These are phyloP conservation scores for Calophaca sinica DNA, from an alignment of 306 rosid genomes.

Conservation along the genomic window DNA sequence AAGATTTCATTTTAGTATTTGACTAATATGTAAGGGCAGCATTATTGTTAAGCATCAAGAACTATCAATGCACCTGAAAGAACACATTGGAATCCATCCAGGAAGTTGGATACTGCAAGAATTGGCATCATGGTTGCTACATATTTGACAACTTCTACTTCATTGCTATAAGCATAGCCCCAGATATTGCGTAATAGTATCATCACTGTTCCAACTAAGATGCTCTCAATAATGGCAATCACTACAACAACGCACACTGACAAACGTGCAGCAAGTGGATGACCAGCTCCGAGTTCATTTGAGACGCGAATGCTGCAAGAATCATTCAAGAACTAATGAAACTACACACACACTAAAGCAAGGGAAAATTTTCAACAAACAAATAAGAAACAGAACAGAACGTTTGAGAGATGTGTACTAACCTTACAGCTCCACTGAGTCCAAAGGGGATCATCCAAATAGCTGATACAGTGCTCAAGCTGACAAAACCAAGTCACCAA, in stretches of 20 bases:
- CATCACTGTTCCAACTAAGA: slow-evolving; percentile 53
- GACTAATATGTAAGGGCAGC: too few relatives aligned
- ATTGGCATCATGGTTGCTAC: slow-evolving; percentile 68
- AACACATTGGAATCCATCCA: slow-evolving; percentile 72
- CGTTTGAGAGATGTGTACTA: background rate
- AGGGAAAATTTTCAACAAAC: too few relatives aligned
- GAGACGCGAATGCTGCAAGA: slow-evolving; percentile 56
- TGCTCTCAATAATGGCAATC: slow-evolving; percentile 30
- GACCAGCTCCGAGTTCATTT: slow-evolving; percentile 48
- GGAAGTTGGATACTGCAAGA: slow-evolving; percentile 61
- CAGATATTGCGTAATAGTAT: slow-evolving; percentile 63
- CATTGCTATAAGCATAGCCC: slow-evolving; percentile 69
- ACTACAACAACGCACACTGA: slow-evolving; percentile 40
- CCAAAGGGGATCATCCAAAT: slow-evolving; percentile 13
- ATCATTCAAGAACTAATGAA: background rate
- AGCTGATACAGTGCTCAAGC: background rate
- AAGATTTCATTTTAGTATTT: too few relatives aligned
- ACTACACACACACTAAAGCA: background rate
- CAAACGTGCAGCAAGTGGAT: slow-evolving; percentile 39
- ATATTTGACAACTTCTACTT: slow-evolving; percentile 62
- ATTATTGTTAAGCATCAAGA: too few relatives aligned
- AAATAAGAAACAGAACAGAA: too few relatives aligned
- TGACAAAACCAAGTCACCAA: background rate
- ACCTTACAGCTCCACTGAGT: slow-evolving; percentile 18
- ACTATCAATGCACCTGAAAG: slow-evolving; percentile 56